Percentiles rank a stretch among this genome's conserved stretches.
phyloP scores from a whole-genome alignment of 495 filamentous ascomycete species.

The Tricharina praecox region DNA sequence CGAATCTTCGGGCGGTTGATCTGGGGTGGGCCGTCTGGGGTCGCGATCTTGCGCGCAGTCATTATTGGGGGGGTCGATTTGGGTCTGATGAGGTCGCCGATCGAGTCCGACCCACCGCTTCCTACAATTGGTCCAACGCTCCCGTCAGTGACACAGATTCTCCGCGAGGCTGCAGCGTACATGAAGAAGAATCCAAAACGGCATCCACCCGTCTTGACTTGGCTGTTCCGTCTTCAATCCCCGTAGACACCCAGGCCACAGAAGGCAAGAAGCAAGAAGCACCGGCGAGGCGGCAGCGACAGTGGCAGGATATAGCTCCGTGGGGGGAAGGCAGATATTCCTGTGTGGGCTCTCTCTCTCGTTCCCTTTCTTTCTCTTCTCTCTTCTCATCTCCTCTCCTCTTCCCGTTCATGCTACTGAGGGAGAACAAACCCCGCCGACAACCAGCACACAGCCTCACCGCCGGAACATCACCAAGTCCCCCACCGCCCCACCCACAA shows the following conservation, averaged over 20 bases:
- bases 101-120: constrained; percentile 12
- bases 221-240: background rate
- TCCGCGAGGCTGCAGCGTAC: constrained; percentile 4
- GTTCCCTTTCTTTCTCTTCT: too few relatives aligned
- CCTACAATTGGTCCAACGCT: constrained; percentile 8
- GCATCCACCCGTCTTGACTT: background rate
- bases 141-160: constrained; percentile 5
- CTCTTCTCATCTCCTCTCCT: too few relatives aligned
- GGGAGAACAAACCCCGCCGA: too few relatives aligned
- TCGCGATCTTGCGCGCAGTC: constrained; percentile 15
- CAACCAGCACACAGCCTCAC: too few relatives aligned
- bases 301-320: too few relatives aligned
- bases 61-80: constrained; percentile 24
- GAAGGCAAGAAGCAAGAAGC: background rate
- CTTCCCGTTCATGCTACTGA: too few relatives aligned
- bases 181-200: background rate
- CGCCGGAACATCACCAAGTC: too few relatives aligned
- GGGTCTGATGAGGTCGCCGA: constrained; percentile 20
- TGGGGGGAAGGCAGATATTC: too few relatives aligned
- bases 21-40: constrained; percentile 9
- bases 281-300: too few relatives aligned
- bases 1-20: constrained; percentile 21
- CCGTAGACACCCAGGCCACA: background rate
- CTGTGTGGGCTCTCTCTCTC: too few relatives aligned
- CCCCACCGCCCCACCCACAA: too few relatives aligned